Evolutionary conservation across 2,329 filamentous ascomycete species (phyloP), one percentile per base, ranked within the genome.

Genomic region (Acrodontium crateriforme): DNA sequence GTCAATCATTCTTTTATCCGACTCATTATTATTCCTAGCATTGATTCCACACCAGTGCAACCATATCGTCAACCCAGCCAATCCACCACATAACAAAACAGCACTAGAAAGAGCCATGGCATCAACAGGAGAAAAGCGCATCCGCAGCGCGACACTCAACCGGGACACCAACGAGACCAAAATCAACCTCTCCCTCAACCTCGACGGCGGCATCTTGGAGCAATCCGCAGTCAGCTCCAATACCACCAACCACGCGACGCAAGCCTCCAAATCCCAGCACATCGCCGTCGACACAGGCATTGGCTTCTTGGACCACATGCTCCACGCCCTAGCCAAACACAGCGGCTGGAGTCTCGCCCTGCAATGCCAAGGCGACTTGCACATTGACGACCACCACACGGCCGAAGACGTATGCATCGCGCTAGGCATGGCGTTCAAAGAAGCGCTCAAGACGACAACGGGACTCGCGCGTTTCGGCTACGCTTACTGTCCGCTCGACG

Each of bases 331-430:
- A 30, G 81, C 89, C 27, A 95, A 98, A 60, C 89, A 98, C 59
- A 75, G 80, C 5, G 87, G 89, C 38, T 95, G 87, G 89, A 89
- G 79, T 61, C 59, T 98, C 44, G 74, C 74, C 17, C 63, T 98
- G 32, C 66, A 73, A 39, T 91, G 83, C 57, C 71, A 78, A 54
- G 89, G 89, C 30, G 89, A 98, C 59, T 61, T 95, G 29, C 80
- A 92, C 63, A 84, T 98, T 55, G 89, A 98, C 61, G 89, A 95
- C 67, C 89, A 98, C 62, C 89, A 98, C 69, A 94, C 87, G 6
- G 79, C 85, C 39, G 89, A 98, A 65, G 89, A 98, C 54, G 78
- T 82, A 34, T 94, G 82, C 60, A 78, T 98, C 41, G 83, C 87
- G 9, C 73, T 98, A 13, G 89, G 89, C 26, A 33, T 45, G 42